Evolutionary conservation across 306 rosid species (phyloP).

Genomic region (Albizia julibrissin): DNA sequence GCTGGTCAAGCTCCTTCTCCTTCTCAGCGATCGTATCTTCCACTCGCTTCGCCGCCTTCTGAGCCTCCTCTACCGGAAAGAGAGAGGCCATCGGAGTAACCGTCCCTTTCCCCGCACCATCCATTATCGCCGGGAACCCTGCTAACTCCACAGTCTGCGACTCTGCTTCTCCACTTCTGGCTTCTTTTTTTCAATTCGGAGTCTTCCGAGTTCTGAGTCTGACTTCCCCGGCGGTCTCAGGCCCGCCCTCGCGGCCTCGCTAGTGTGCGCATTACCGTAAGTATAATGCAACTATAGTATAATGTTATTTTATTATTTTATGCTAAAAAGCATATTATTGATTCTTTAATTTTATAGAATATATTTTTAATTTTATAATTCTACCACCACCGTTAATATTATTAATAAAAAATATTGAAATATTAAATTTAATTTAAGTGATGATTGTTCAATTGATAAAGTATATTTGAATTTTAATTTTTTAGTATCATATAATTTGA

Average conservation of each 20-base stretch:
- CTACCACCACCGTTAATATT: too few relatives aligned
- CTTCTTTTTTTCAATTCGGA: background rate
- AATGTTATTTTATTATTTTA: too few relatives aligned
- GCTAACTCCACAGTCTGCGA: background rate
- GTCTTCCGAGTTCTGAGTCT: background rate
- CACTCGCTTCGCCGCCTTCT: conserved; percentile 63
- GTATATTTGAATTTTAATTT: too few relatives aligned
- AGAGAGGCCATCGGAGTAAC: conserved; percentile 66
- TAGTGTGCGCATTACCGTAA: background rate
- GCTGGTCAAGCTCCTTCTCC: conserved; percentile 43
- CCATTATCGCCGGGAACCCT: conserved; percentile 22
- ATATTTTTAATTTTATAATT: too few relatives aligned
- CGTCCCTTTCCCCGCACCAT: conserved; percentile 44
- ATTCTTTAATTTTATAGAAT: too few relatives aligned
- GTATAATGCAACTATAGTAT: too few relatives aligned
- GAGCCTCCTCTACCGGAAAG: conserved; percentile 61
- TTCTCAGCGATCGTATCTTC: conserved; percentile 54
- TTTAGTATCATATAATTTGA: too few relatives aligned
- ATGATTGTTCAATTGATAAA: too few relatives aligned
- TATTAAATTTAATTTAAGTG: too few relatives aligned
- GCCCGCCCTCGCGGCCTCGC: background rate
- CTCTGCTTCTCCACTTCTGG: background rate
- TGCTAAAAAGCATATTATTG: too few relatives aligned
- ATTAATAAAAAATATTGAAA: too few relatives aligned
- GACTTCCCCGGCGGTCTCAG: background rate